Conservation (phyloP, 164 flowering plant genomes). For the Magnolia changhungtana region DNA sequence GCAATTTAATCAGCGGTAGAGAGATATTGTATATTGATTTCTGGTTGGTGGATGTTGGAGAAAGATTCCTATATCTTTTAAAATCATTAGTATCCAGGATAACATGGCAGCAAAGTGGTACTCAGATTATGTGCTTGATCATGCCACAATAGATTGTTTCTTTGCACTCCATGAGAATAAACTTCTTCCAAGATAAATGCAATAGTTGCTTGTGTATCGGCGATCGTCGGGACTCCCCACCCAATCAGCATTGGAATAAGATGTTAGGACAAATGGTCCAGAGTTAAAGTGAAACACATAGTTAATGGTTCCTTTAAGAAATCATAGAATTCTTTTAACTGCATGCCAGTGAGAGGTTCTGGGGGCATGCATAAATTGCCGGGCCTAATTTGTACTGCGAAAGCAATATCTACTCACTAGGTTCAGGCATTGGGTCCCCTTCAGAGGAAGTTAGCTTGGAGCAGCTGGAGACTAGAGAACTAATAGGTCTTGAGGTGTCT, state of each 20-base stretch:
- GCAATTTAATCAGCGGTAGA: not conserved
- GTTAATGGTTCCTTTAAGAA: not conserved
- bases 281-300: not conserved
- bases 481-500: not conserved
- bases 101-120: not conserved
- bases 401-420: not conserved
- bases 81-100: not conserved
- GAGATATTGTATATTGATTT: not conserved
- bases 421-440: not conserved
- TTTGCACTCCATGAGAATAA: not conserved
- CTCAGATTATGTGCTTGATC: not conserved
- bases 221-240: not conserved
- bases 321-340: not conserved
- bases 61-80: not conserved
- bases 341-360: not conserved
- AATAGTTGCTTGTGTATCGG: not conserved
- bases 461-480: not conserved
- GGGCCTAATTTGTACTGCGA: not conserved
- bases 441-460: not conserved
- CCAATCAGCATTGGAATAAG: not conserved
- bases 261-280: not conserved
- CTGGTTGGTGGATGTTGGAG: not conserved
- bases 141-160: not conserved
- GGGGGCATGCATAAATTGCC: not conserved
- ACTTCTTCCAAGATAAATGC: not conserved